Percentiles rank a stretch among this genome's conserved stretches.
phyloP scores from a whole-genome alignment of 2,329 filamentous ascomycete species.

The Ceratocystis papillata region DNA sequence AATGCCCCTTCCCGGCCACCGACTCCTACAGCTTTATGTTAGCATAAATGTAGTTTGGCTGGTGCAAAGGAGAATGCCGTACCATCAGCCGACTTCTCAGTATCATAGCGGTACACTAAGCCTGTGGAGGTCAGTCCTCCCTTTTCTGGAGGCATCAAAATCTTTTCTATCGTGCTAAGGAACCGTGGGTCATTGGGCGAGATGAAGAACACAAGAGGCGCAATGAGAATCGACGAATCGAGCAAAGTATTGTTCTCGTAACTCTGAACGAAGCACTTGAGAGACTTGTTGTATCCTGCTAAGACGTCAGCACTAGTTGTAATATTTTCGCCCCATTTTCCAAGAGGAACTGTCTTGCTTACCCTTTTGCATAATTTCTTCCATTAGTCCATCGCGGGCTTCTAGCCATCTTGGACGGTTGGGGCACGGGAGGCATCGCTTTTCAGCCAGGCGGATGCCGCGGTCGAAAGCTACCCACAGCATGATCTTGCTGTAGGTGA shows the following conservation, averaged over 20 bases:
- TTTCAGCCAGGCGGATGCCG: constrained; percentile 61
- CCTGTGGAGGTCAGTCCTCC: constrained; percentile 65
- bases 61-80: constrained; percentile 27
- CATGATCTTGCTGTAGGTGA: constrained; percentile 74
- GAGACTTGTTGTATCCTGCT: constrained; percentile 56
- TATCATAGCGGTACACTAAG: constrained; percentile 66
- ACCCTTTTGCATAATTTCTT: constrained; percentile 66
- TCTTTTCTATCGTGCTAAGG: constrained; percentile 58
- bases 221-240: constrained; percentile 65
- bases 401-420: constrained; percentile 56
- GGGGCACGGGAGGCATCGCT: constrained; percentile 64
- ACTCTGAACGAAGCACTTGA: constrained; percentile 62
- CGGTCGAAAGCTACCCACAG: constrained; percentile 73
- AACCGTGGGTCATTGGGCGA: constrained; percentile 68
- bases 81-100: constrained; percentile 58
- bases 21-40: constrained; percentile 41
- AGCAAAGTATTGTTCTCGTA: constrained; percentile 61
- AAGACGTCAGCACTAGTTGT: neutral
- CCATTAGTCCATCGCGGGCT: constrained; percentile 57
- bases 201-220: constrained; percentile 70
- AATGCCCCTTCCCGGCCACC: constrained; percentile 67
- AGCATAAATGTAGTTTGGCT: neutral
- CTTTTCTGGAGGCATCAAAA: constrained; percentile 61
- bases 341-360: constrained; percentile 4
- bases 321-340: neutral